phyloP scores from a whole-genome alignment of 805 yeast species.

The Tetrapisispora namnaoensis region DNA sequence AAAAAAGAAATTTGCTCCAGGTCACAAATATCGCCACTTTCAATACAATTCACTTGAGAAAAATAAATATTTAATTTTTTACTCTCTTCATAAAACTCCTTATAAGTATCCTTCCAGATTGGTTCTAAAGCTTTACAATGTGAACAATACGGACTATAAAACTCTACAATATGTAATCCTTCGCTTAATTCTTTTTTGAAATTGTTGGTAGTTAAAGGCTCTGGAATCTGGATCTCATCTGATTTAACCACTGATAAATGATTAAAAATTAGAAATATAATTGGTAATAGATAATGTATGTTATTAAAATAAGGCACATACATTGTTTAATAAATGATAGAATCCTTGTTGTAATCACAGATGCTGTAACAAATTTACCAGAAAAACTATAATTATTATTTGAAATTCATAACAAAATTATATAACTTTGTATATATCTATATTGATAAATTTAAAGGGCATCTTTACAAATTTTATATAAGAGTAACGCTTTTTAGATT shows the following conservation, averaged over 20 bases:
- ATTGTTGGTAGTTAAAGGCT: conserved; percentile 37
- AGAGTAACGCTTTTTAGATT: no score
- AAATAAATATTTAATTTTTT: conserved; percentile 39
- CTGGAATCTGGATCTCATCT: conserved; percentile 32
- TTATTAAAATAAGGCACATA: not conserved
- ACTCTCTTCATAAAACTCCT: conserved; percentile 37
- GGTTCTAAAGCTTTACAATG: conserved; percentile 81
- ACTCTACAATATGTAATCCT: conserved; percentile 71
- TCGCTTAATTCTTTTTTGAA: conserved; percentile 42
- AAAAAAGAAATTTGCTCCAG: conserved; percentile 51
- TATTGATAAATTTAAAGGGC: no score
- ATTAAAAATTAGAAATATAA: not conserved
- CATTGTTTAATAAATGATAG: not conserved
- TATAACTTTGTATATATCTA: no score
- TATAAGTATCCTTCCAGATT: conserved; percentile 62
- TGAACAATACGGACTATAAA: conserved; percentile 79
- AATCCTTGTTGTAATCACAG: no score
- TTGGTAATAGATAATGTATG: not conserved
- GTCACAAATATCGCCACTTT: conserved; percentile 75
- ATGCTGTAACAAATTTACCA: no score
- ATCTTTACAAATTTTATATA: no score
- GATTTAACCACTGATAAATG: not conserved
- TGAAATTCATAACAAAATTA: no score
- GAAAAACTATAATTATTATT: no score
- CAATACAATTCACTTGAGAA: conserved; percentile 78